phyloP scores from a whole-genome alignment of 768 basidiomycete genomes.

The Agrocybe chaxingu region DNA sequence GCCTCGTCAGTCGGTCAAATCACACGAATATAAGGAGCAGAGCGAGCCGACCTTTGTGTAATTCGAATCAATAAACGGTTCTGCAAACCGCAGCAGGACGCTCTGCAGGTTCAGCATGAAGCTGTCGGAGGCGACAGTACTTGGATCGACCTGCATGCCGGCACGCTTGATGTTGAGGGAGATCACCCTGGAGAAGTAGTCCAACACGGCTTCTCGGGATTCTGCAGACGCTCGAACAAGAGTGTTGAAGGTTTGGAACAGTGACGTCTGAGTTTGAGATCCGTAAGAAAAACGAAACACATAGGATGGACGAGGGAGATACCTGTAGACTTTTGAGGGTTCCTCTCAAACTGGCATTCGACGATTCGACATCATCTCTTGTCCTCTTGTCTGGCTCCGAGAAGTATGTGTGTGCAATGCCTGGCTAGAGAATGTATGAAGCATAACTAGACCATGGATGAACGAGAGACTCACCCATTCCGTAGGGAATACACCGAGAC shows the following conservation, averaged over 20 bases:
- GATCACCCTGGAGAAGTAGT: conserved; percentile 75
- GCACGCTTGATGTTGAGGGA: conserved; percentile 79
- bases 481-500: conserved; percentile 81
- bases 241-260: conserved; percentile 87
- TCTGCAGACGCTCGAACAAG: conserved; percentile 82
- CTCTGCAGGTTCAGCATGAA: conserved; percentile 90
- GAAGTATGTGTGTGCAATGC: conserved; percentile 77
- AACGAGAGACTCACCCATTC: conserved; percentile 68
- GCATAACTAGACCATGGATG: not conserved
- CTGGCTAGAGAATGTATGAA: conserved; percentile 48
- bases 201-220: conserved; percentile 76
- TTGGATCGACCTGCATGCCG: conserved; percentile 90
- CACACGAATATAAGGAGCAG: not conserved
- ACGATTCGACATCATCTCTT: conserved; percentile 73
- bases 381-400: conserved; percentile 78
- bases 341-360: conserved; percentile 80
- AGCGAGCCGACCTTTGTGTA: conserved; percentile 68
- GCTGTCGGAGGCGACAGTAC: conserved; percentile 84
- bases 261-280: conserved; percentile 37
- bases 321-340: conserved; percentile 86
- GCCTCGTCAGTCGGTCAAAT: not conserved
- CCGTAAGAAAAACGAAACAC: not conserved
- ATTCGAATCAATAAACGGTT: conserved; percentile 91
- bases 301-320: conserved; percentile 4
- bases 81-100: conserved; percentile 81